These are phyloP conservation scores for Lachnellula suecica DNA, from an alignment of 2,329 filamentous ascomycete genomes.

Conservation along the genomic window DNA sequence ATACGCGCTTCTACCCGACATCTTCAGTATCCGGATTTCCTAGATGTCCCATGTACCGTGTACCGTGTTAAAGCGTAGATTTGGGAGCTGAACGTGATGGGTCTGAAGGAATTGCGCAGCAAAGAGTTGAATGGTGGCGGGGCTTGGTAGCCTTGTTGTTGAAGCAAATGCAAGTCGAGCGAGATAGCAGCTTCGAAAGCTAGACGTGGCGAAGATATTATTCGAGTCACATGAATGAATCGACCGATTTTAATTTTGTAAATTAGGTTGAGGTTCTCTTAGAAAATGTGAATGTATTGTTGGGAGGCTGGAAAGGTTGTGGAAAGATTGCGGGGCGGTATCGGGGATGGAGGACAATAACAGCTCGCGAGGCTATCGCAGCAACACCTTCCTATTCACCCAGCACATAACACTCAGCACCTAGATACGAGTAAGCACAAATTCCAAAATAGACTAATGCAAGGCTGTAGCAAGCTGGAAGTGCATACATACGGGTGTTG, in stretches of 20 bases:
- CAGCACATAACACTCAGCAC: too few relatives aligned
- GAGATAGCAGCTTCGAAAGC: background rate
- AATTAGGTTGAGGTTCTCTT: background rate
- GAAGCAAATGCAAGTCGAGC: background rate
- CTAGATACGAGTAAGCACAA: background rate
- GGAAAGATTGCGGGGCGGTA: background rate
- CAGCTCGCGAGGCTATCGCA: background rate
- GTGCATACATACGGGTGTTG: background rate
- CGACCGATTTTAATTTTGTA: background rate
- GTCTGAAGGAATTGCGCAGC: background rate
- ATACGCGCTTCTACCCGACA: constrained; percentile 59
- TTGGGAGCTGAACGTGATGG: background rate
- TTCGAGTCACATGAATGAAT: too few relatives aligned
- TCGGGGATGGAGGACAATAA: background rate
- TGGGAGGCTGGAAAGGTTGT: too few relatives aligned
- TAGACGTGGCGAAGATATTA: background rate
- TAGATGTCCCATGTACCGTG: background rate
- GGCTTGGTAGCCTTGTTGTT: background rate
- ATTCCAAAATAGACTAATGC: background rate
- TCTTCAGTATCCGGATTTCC: constrained; percentile 28
- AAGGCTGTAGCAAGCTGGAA: background rate
- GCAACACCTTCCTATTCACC: background rate
- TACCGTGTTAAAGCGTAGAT: too few relatives aligned
- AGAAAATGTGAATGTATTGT: background rate
- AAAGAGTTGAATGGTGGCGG: background rate